Evolutionary conservation across 2,329 filamentous ascomycete genomes (phyloP), one percentile per base, ranked within the genome.

Genomic region (Thelonectria blattea): DNA sequence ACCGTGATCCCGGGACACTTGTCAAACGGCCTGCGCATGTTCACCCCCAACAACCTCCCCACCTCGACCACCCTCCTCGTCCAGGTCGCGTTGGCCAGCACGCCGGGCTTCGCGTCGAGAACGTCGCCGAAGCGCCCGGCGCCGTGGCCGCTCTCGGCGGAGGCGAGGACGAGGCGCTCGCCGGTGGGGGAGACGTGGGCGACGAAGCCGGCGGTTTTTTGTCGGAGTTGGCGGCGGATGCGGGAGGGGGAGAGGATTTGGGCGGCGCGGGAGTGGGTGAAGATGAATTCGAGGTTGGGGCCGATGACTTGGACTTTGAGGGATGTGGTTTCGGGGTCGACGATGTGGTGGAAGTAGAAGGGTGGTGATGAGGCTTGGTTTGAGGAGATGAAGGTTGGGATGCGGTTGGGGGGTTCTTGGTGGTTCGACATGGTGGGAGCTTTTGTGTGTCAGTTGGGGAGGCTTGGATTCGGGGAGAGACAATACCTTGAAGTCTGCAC

Each of bases 71-170:
- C 74, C 0, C 74, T 67, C 1, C 52, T 43, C 0, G 71, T 66
- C 77, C 77, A 80, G 5, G 70, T 52, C 1, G 46, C 32, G 54
- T 78, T 76, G 1, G 71, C 34, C 0, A 79, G 68, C 0, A 73
- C 61, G 1, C 64, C 63, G 0, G 64, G 55, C 0, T 58, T 32
- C 0, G 52, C 41, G 18, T 75, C 71, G 0, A 77, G 66, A 0
- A 74, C 2, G 20, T 78, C 75, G 3, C 75, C 75, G 0, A 17
- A 48, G 0, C 32, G 32, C 3, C 74, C 70, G 2, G 60, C 34
- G 0, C 74, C 75, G 52, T 78, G 74, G 2, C 76, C 75, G 48
- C 72, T 74, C 57, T 77, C 70, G 2, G 75, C 73, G 47, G 73
- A 72, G 0, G 71, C 68, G 10, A 77, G 55, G 30, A 78, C 65